These are phyloP conservation scores for Wallacemonas sp. DNA, from an alignment of 208 protist species.

Conservation along the genomic window DNA sequence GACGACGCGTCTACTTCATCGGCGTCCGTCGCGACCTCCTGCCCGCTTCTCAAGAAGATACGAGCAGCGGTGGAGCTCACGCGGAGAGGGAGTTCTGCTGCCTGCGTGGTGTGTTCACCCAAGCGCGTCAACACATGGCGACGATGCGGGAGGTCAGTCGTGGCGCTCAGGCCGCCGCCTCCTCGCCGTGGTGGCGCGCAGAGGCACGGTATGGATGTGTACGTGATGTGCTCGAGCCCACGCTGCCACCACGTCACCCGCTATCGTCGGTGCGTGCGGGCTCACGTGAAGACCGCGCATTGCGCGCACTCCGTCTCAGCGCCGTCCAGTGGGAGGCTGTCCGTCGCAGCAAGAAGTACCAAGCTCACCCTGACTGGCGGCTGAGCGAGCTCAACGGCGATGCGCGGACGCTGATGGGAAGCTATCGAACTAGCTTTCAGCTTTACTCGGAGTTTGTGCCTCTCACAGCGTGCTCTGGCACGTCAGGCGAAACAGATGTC, in stretches of 20 bases:
- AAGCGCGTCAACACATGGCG: neutral
- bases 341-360: constrained; percentile 48
- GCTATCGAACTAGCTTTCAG: constrained; percentile 67
- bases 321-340: constrained; percentile 53
- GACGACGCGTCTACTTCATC: constrained; percentile 66
- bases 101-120: no score
- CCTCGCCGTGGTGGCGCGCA: neutral
- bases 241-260: neutral
- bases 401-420: constrained; percentile 65
- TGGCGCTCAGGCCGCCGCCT: neutral
- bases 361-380: constrained; percentile 47
- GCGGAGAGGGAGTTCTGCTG: no score
- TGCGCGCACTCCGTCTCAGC: constrained; percentile 24
- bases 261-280: no score
- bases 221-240: constrained; percentile 17
- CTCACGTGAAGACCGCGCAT: neutral
- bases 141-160: constrained; percentile 7
- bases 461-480: neutral
- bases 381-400: constrained; percentile 41
- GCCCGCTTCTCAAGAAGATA: neutral
- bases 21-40: constrained; percentile 29
- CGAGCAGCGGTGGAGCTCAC: no score
- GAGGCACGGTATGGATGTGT: constrained; percentile 19
- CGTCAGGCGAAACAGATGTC: neutral
- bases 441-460: constrained; percentile 82